Base-by-base conservation (phyloP, 768 basidiomycete species). In the Boletus sp. region DNA sequence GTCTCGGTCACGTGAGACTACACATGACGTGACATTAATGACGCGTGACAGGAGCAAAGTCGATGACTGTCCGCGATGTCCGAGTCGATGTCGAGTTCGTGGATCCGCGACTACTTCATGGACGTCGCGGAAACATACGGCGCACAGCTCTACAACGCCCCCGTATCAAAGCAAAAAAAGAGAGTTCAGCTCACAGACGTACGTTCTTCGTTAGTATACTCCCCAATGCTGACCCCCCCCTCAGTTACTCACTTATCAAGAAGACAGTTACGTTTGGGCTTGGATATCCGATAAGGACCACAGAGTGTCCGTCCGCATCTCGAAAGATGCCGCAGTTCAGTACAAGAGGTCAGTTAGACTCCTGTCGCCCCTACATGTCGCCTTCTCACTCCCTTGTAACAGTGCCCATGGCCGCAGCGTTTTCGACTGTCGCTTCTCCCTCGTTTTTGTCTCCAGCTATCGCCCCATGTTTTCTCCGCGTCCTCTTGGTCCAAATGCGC, bases 111-210 rank as follows among this genome's bases (percentile, higher is more conserved):
- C 23, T 82, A 87, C 59, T 64, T 89, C 41, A 61, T 80, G 25
- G 61, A 65, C 8, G 62, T 79, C 13, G 83, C 80, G 0, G 80
- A 84, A 62, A 72, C 71, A 2, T 69, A 80, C 54, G 86, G 86
- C 7, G 77, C 71, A 7, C 70, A 79, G 35, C 48, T 82, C 14
- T 55, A 50, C 53, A 58, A 64, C 4, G 35, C 49, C 0, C 57
- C 67, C 25, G 8, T 32, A 8, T 56, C 66, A 9, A 64, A 58
- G 0, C 78, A 74, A 55, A 75, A 71, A 43, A 81, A 74, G 61
- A 85, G 76, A 57, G 82, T 81, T 0, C 87, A 88, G 55, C 70
- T 88, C 23, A 72, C 76, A 42, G 79, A 86, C 70, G 88, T 82
- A 45, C 43, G 71, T 57, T 19, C 42, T 37, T 23, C 17, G 25